Conservation (phyloP, 2,329 filamentous ascomycete genomes). For the Colletotrichum plurivorum region DNA sequence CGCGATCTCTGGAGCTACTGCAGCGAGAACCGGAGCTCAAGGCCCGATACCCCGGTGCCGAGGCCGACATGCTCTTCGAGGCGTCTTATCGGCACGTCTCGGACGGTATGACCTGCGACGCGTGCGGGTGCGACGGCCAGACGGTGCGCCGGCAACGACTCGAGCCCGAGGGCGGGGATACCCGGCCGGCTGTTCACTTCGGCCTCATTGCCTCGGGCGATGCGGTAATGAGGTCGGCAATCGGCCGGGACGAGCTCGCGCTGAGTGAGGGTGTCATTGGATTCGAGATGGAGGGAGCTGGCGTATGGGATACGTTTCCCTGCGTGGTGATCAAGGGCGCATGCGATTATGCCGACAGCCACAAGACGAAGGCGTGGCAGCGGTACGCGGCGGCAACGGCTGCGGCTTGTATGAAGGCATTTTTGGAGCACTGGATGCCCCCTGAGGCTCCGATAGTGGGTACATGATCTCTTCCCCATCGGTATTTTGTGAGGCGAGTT, state of each 20-base stretch:
- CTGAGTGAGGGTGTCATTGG: slow-evolving; percentile 44
- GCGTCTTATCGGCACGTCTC: slow-evolving; percentile 40
- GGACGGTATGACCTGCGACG: slow-evolving; percentile 28
- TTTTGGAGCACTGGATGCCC: slow-evolving; percentile 10
- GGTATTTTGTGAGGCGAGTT: background rate
- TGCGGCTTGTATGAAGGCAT: slow-evolving; percentile 32
- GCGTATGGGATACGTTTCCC: slow-evolving; percentile 49
- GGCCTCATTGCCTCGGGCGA: slow-evolving; percentile 56
- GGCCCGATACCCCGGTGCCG: slow-evolving; percentile 38
- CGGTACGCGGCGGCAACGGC: slow-evolving; percentile 39
- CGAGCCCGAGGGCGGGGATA: slow-evolving; percentile 16
- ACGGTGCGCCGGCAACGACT: slow-evolving; percentile 32
- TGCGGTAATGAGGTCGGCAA: slow-evolving; percentile 55
- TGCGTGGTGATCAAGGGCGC: slow-evolving; percentile 56
- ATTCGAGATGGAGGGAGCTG: slow-evolving; percentile 54
- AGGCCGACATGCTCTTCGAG: slow-evolving; percentile 41
- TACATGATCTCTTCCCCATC: background rate
- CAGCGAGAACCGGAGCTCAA: background rate
- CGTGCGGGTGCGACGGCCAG: slow-evolving; percentile 6
- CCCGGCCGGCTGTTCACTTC: slow-evolving; percentile 50
- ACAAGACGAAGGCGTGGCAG: slow-evolving; percentile 48
- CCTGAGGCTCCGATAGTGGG: background rate
- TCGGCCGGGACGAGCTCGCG: slow-evolving; percentile 52
- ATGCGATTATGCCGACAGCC: slow-evolving; percentile 55
- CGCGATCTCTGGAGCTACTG: slow-evolving; percentile 27